These are phyloP conservation scores for Globisporangium canariense DNA, from an alignment of 352 stramenopile genomes.

Conservation along the genomic window DNA sequence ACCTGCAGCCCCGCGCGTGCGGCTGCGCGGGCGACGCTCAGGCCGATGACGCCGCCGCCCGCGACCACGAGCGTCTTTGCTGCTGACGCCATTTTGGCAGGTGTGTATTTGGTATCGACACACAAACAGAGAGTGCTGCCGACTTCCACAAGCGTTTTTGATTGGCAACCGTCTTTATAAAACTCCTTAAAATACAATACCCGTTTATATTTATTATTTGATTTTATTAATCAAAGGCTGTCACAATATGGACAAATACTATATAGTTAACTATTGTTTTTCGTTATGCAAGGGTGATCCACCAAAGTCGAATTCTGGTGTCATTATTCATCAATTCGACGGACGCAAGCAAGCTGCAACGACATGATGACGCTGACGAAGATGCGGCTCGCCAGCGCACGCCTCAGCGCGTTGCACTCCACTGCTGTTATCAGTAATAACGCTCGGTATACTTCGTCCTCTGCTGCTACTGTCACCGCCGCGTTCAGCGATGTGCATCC, in stretches of 20 bases:
- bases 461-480: background rate
- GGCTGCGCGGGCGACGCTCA: constrained; percentile 59
- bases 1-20: constrained; percentile 61
- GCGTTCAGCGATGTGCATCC: background rate
- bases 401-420: background rate
- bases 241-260: background rate
- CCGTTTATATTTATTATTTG: too few relatives aligned
- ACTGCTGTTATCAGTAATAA: background rate
- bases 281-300: background rate
- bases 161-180: background rate
- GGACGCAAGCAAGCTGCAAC: background rate
- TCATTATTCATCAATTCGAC: background rate
- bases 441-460: background rate
- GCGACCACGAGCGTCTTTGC: constrained; percentile 67
- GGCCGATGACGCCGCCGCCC: constrained; percentile 71
- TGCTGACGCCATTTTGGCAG: background rate
- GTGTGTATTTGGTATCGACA: background rate
- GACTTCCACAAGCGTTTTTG: background rate
- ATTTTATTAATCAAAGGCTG: background rate
- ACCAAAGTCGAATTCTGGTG: background rate
- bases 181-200: background rate
- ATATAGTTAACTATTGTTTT: background rate
- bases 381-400: background rate
- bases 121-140: background rate
- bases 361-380: background rate